These are phyloP conservation scores for Chaetomium tenue DNA, from an alignment of 495 filamentous ascomycete species.

Conservation along the genomic window DNA sequence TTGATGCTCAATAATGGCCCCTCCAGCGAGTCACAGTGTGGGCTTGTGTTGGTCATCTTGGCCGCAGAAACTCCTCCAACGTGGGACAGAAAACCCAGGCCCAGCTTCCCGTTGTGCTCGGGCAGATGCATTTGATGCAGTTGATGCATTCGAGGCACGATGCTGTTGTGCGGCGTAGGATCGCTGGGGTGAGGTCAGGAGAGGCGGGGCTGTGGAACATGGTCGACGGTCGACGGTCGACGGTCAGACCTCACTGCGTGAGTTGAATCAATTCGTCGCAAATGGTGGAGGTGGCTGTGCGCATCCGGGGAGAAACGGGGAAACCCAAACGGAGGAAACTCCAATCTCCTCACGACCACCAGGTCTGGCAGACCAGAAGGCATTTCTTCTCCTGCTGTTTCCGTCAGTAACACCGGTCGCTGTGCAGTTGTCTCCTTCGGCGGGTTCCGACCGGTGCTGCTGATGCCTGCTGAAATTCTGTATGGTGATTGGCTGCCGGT, in stretches of 20 bases:
- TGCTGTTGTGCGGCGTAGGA: not conserved
- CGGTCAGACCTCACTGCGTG: no score
- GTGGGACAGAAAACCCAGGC: not conserved
- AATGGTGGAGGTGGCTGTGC: no score
- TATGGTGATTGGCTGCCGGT: not conserved
- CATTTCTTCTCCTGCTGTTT: no score
- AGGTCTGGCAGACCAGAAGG: no score
- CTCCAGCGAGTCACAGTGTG: slow-evolving; percentile 2
- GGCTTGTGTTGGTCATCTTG: not conserved
- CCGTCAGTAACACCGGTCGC: no score
- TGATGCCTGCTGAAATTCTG: not conserved
- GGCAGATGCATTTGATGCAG: not conserved
- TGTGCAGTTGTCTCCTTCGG: not conserved
- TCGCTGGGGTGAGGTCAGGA: not conserved
- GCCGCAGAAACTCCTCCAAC: slow-evolving; percentile 1
- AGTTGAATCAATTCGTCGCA: no score
- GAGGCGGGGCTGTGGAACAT: no score
- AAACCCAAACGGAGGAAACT: no score
- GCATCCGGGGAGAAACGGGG: no score
- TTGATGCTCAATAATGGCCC: not conserved
- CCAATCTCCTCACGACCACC: no score
- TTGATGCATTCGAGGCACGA: not conserved
- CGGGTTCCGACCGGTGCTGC: not conserved
- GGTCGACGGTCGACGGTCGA: no score
- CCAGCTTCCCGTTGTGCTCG: not conserved